Evolutionary conservation across 306 rosid species (phyloP).

Genomic region (Vicia sativa): DNA sequence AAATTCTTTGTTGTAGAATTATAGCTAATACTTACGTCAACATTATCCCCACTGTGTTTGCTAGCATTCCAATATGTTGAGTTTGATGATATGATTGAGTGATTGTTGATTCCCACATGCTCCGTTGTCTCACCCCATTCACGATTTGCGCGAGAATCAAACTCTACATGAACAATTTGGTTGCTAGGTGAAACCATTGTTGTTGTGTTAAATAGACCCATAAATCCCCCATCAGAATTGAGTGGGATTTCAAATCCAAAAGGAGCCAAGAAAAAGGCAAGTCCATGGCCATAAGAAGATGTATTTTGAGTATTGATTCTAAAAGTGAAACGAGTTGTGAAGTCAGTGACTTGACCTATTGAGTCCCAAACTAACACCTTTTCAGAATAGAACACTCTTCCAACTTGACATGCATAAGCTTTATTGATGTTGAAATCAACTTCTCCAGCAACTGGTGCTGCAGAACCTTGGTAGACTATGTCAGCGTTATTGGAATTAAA

Average conservation of each 20-base stretch:
- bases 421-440: constrained; percentile 17
- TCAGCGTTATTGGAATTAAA: constrained; percentile 7
- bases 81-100: neutral
- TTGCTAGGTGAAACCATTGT: neutral
- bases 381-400: constrained; percentile 41
- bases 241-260: constrained; percentile 38
- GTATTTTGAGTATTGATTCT: neutral
- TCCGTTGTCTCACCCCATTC: constrained; percentile 26
- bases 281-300: neutral
- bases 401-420: constrained; percentile 18
- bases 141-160: constrained; percentile 14
- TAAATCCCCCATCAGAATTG: constrained; percentile 41
- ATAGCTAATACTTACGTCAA: constrained; percentile 42
- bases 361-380: constrained; percentile 49
- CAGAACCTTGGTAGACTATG: constrained; percentile 46
- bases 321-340: constrained; percentile 48
- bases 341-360: constrained; percentile 37
- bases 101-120: constrained; percentile 48
- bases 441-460: constrained; percentile 23
- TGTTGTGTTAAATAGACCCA: constrained; percentile 44
- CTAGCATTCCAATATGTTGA: constrained; percentile 43
- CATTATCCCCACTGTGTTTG: constrained; percentile 34
- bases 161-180: constrained; percentile 49
- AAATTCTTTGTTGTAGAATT: constrained; percentile 35
- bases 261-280: constrained; percentile 50